Base-by-base conservation (phyloP, 352 stramenopile species). In the Phytophthora foliorum region DNA sequence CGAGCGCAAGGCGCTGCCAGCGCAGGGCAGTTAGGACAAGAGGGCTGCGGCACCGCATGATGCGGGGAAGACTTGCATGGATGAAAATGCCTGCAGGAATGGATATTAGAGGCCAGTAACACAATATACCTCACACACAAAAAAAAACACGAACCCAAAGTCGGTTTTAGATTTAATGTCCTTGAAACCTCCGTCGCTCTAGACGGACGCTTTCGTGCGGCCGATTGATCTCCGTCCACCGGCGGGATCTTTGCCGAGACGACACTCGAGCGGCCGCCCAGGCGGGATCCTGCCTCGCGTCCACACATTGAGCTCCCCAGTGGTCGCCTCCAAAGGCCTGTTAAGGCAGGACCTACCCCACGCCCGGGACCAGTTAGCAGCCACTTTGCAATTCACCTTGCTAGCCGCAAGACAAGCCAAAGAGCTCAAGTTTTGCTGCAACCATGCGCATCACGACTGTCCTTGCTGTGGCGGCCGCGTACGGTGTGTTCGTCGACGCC, bases 381-480 rank as follows among this genome's bases (percentile, higher is more conserved):
- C 25, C 52, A 49, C 34, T 59, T 59, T 24, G 21, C 16, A 48
- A 59, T 45, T 59, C 24, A 24, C 45, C 32, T 52, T 24, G 53
- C 62, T 31, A 63, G 19, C 34, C 44, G 16, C 44, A 69, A 69
- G 48, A 19, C 48, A 14, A 45, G 17, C 38, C 17, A 16, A 41
- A 41, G 34, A 16, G 34, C 34, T 13, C 29, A 34, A 34, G 29
- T n/a, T 9, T 39, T 39, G 7, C 34, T 10, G 6, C 34, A 16
- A 16, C 34, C 34, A 69, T 69, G 62, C 53, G 62, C 31, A 69
- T 69, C 62, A 45, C 62, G 29, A 57, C 62, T 38, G 45, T 69
- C 16, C 34, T 69, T 6, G 53, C 62, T 14, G 52, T 69, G 36
- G 62, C 56, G 16, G 16, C 52, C 16, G 34, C 54, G 9, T 63